Evolutionary conservation across 2,329 filamentous ascomycete genomes (phyloP).

Genomic region (Aciculosporium take): DNA sequence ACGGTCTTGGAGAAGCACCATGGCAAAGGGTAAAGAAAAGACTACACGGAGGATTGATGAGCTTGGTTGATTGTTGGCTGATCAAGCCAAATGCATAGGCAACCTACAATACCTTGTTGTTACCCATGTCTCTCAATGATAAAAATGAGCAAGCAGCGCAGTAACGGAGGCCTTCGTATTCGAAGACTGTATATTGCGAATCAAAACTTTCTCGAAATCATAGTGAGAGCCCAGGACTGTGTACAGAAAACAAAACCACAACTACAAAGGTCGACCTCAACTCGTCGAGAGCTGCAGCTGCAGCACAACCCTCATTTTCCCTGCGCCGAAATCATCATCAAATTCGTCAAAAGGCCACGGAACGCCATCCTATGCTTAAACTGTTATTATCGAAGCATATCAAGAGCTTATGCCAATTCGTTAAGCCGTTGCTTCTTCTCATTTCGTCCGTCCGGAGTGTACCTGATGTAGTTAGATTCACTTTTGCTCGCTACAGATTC

Average conservation of each 20-base stretch:
- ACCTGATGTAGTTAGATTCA: slow-evolving; percentile 23
- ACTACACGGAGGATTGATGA: too few species aligned
- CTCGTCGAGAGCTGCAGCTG: neutral
- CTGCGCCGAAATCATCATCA: slow-evolving; percentile 15
- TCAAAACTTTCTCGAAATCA: too few species aligned
- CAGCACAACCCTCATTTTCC: slow-evolving; percentile 9
- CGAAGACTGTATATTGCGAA: too few species aligned
- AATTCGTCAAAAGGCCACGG: slow-evolving; percentile 10
- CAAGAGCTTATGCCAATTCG: slow-evolving; percentile 17
- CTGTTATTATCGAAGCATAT: slow-evolving; percentile 4
- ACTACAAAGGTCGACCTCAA: neutral
- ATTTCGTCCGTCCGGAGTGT: slow-evolving; percentile 48
- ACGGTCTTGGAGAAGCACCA: neutral
- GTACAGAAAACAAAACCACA: neutral
- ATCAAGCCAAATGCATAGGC: too few species aligned
- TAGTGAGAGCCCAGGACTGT: too few species aligned
- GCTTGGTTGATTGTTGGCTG: too few species aligned
- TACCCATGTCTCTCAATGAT: too few species aligned
- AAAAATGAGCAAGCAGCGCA: too few species aligned
- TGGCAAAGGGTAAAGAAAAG: neutral
- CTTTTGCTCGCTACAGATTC: neutral
- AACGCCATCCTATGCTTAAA: slow-evolving; percentile 21
- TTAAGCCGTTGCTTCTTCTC: slow-evolving; percentile 39
- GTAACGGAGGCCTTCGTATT: too few species aligned
- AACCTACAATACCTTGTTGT: too few species aligned